Base-by-base conservation (phyloP, 306 rosid species). In the Quercus bicolor region DNA sequence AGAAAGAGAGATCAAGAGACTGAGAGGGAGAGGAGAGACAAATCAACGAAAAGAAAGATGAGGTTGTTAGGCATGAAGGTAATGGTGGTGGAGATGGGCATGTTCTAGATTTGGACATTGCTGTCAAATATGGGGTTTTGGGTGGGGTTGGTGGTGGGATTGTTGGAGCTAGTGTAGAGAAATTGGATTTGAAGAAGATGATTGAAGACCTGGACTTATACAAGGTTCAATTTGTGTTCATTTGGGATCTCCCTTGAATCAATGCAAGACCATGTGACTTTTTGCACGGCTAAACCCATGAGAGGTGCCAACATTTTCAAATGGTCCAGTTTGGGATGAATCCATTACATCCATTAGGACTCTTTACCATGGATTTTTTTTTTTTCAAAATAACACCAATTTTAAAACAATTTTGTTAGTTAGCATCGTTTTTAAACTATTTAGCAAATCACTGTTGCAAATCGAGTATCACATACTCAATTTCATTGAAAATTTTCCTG, bases 231-330 rank as follows among this genome's bases (percentile, higher is more conserved):
- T 83, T 86, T 3, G 96, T 91, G 73, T 89, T 91, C 77, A 89
- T 89, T 59, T 89, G 93, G 82, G 79, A 91, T 91, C 83, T 91
- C 97, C 3, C 89, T 91, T 4, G 93, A 91, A 68, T 88, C 93
- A 86, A 91, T 89, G 97, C 92, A 84, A 78, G 97, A 89, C 88
- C 93, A 93, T 10, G 93, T 91, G 52, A 91, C 93, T 11, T 93
- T 89, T 19, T 91, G 97, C 84, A 89, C 88, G 92, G 93, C 71
- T 92, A 91, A 81, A 89, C 96, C 70, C 89, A 89, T 70, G 93
- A 91, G 87, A 77, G 87, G 84, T 86, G 43, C 87, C 88, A 91
- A 91, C 80, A 91, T 91, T 85, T 90, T 86, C 74, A 91, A 85
- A 79, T 89, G 97, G 97, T 87, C 87, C 85, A 83, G 45, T 81